Evolutionary conservation across 768 basidiomycete species (phyloP), one percentile per base, ranked within the genome.

Genomic region (Macrolepiota dolichaula): DNA sequence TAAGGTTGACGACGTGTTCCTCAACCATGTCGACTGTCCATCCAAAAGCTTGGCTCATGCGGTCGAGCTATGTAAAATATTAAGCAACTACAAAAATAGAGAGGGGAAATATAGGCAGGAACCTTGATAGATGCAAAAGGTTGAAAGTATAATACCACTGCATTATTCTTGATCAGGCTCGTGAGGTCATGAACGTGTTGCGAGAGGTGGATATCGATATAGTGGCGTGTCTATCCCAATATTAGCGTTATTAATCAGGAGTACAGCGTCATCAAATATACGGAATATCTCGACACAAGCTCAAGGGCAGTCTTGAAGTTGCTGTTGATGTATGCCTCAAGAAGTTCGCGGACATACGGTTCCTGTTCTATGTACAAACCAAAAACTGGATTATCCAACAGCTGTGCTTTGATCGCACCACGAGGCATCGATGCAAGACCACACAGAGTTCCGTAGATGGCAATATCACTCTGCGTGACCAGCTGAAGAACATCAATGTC

Each of bases 1-100:
- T 94, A 37, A 98, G 81, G 22, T 74, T 72, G 15, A 95, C 89
- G 22, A 97, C 86, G 61, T 89, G 83, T 38, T 75, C 74, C 71
- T 92, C 87, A 32, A 92, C 85, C 62, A 88, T 84, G 2, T 85
- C 84, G 6, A 91, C 74, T 0, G 80, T 78, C 86, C 91, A 89
- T 2, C 94, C 95, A 68, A 98, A 96, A 10, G 94, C 93, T 2
- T 74, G 71, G 38, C 89, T 87, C 92, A 97, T 96, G 37, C 89
- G 83, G 46, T 88, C 86, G 29, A 98, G 81, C 64, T 85, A 32
- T 9, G 24, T 15, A 13, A 46, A 6, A 19, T 13, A 37, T 35
- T 40, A 4, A 13, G 19, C 15, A 24, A 17, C 12, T 4, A 19
- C 13, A 37, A 13, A 27, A 9, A 10, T 11, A 13, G 9, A n/a